Percentiles rank a stretch among this genome's conserved stretches.
Evolutionary conservation across 768 basidiomycete genomes (phyloP).

Genomic region (Termitomyces sp.): DNA sequence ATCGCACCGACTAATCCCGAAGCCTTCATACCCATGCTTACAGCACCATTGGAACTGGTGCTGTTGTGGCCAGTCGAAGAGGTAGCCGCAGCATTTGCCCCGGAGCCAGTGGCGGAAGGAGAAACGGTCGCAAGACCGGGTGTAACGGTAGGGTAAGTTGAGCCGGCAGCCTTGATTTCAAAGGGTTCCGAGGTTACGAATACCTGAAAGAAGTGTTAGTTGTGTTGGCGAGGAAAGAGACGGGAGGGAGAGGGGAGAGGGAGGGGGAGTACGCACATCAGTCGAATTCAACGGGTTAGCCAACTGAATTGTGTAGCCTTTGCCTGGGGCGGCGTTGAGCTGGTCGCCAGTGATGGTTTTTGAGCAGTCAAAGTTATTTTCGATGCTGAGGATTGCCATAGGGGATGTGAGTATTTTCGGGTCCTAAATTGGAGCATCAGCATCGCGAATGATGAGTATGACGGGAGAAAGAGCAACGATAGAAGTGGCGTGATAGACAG

Average conservation of each 20-base stretch:
- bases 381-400: slow-evolving; percentile 40
- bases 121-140: neutral
- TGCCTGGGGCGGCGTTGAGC: slow-evolving; percentile 32
- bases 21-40: neutral
- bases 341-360: slow-evolving; percentile 41
- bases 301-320: slow-evolving; percentile 45
- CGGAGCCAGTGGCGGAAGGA: neutral
- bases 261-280: slow-evolving; percentile 37
- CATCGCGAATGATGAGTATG: neutral
- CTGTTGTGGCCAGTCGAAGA: neutral
- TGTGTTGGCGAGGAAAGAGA: neutral
- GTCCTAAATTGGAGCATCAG: slow-evolving; percentile 17
- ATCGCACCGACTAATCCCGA: neutral
- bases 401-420: slow-evolving; percentile 31
- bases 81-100: neutral
- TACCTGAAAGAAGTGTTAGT: slow-evolving; percentile 30
- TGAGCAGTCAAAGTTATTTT: slow-evolving; percentile 58
- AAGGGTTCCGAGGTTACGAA: slow-evolving; percentile 52
- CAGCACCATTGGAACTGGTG: neutral
- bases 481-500: neutral
- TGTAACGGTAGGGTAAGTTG: slow-evolving; percentile 13
- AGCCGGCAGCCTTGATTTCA: slow-evolving; percentile 33
- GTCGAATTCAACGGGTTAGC: slow-evolving; percentile 43
- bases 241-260: neutral
- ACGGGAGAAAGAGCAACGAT: neutral